Evolutionary conservation across 2,329 filamentous ascomycete genomes (phyloP), one percentile per base, ranked within the genome.

Genomic region (Penicillium expansum): DNA sequence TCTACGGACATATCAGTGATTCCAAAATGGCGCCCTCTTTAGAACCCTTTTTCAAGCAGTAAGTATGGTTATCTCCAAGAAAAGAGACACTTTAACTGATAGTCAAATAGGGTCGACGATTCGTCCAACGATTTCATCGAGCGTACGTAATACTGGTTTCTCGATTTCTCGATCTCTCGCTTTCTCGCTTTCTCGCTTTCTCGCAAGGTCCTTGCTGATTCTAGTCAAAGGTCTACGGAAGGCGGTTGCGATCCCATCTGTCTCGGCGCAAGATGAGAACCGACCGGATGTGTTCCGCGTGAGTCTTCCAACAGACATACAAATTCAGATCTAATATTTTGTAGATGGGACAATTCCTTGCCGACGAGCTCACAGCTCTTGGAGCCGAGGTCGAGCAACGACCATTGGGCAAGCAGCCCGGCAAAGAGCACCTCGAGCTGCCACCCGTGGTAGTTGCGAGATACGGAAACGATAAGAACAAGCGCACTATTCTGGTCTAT

Each of bases 401-500:
- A 54, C 85, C 87, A 29, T 84, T 97, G 13, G 94, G 94, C 72
- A 92, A 92, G 78, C 93, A 99, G 79, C 92, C 91, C 55, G 89
- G 90, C 72, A 91, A 91, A 74, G 91, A 96, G 71, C 83, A 92
- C 67, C 87, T 99, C 66, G 88, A 96, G 55, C 88, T 99, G 16
- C 94, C 94, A 4, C 94, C 94, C 1, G 92, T 96, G 50, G 86
- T 99, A 55, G 85, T 99, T 62, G 93, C 88, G 48, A 88, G 94
- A 65, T 97, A 97, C 75, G 92, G 94, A 65, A 90, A 86, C 75
- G 92, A 97, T 75, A 87, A 89, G 76, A 91, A 85, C 76, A 99
- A 97, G 85, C 86, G 90, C 59, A 97, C 92, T 35, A 94, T 99
- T 65, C 83, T 99, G 60, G 91, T 99, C 45, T 99, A 99, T 72